Base-by-base conservation (phyloP, 2,329 filamentous ascomycete genomes). In the Calycina herbarum region DNA sequence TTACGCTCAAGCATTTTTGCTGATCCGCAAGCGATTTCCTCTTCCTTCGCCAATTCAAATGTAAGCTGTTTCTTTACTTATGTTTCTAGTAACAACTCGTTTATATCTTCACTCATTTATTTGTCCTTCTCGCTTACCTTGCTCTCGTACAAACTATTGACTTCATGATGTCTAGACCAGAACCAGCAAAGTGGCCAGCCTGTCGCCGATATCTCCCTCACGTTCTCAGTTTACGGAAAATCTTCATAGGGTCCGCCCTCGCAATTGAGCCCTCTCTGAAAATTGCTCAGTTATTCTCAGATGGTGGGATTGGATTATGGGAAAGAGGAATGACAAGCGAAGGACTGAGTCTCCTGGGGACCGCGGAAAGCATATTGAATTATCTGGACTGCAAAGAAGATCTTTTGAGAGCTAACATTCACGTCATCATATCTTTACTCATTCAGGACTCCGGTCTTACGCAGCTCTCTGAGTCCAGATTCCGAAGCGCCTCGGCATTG, bases 1-100 rank as follows among this genome's bases (percentile, higher is more conserved):
- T n/a, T 71, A 67, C 54, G 64, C 29, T 31, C 64, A 66, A 17
- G 68, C 69, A 11, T 66, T 72, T 38, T 48, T 54, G 48, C 48
- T 54, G 20, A 54, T 54, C 15, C 48, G 48, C n/a, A 54, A 54
- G 48, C n/a, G 48, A 10, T 54, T 54, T 27, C 48, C 48, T 6
- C 48, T 27, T 15, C 48, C 48, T 10, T 54, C 48, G 17, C 48
- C 48, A 54, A 54, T 54, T 15, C 48, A 54, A 54, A n/a, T 54
- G 48, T 20, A 20, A 20, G 20, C 20, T 20, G 20, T 20, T 20
- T 20, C 20, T 20, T 20, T 20, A 20, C 20, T 20, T 20, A 20
- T 20, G 20, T 20, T 20, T 20, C 20, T 20, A 20, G 20, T 20
- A 20, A 20, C 20, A 20, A 20, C 20, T 20, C 20, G 20, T 20